These are phyloP conservation scores for Penicillium sp. DNA, from an alignment of 2,329 filamentous ascomycete species.

Conservation along the genomic window DNA sequence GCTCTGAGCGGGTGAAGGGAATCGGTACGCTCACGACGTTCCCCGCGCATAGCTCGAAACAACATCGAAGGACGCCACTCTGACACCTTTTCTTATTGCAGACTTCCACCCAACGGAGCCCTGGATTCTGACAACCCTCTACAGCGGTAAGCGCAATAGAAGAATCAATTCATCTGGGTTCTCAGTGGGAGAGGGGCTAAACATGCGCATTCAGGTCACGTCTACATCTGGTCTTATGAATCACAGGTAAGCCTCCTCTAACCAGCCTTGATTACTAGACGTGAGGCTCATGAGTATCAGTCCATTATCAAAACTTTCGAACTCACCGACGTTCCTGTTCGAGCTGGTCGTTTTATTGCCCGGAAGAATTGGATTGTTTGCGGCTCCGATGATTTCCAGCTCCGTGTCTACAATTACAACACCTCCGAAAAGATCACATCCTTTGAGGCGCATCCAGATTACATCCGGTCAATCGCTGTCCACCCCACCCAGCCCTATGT, in stretches of 20 bases:
- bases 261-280: background rate
- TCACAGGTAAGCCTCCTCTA: slow-evolving; percentile 56
- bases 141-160: slow-evolving; percentile 63
- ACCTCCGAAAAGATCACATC: slow-evolving; percentile 97
- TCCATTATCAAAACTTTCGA: slow-evolving; percentile 98
- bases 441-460: slow-evolving; percentile 96
- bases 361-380: slow-evolving; percentile 99
- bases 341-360: slow-evolving; percentile 91
- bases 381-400: slow-evolving; percentile 85
- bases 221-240: slow-evolving; percentile 99
- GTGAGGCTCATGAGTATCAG: slow-evolving; percentile 33
- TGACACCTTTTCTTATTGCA: background rate
- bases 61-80: background rate
- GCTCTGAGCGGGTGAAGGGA: slow-evolving; percentile 92
- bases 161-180: background rate
- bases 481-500: slow-evolving; percentile 95
- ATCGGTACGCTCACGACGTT: slow-evolving; percentile 96
- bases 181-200: slow-evolving; percentile 21
- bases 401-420: slow-evolving; percentile 97
- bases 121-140: slow-evolving; percentile 79
- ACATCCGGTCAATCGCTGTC: slow-evolving; percentile 92
- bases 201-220: slow-evolving; percentile 61
- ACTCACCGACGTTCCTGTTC: slow-evolving; percentile 94
- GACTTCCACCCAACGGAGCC: slow-evolving; percentile 1
- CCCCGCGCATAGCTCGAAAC: slow-evolving; percentile 62